phyloP scores from a whole-genome alignment of 108 stramenopile species.

The Cyclotella atomus region DNA sequence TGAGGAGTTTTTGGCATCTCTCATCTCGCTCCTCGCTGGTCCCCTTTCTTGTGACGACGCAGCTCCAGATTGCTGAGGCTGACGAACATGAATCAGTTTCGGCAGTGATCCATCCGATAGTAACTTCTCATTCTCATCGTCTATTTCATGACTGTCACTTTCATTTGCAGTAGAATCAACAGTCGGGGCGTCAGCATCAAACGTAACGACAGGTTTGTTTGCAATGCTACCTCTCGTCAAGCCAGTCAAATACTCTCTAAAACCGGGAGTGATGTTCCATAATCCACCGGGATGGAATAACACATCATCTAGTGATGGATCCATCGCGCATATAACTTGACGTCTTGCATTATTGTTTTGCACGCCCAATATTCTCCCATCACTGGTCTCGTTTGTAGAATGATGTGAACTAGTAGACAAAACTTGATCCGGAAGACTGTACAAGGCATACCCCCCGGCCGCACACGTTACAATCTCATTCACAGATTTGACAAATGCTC shows the following conservation, averaged over 20 bases:
- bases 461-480: slow-evolving; percentile 17
- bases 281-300: slow-evolving; percentile 39
- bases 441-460: slow-evolving; percentile 25
- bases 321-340: slow-evolving; percentile 24
- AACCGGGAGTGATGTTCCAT: slow-evolving; percentile 28
- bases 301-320: slow-evolving; percentile 36
- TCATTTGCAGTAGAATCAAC: slow-evolving; percentile 1
- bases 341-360: slow-evolving; percentile 10
- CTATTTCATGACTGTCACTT: slow-evolving; percentile 8
- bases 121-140: slow-evolving; percentile 6
- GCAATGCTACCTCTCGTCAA: neutral
- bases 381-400: neutral
- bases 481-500: slow-evolving; percentile 2
- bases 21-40: neutral
- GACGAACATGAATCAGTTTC: slow-evolving; percentile 5
- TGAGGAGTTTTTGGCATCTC: neutral
- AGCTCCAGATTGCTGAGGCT: slow-evolving; percentile 3
- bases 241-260: slow-evolving; percentile 18
- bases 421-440: slow-evolving; percentile 34
- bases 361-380: neutral
- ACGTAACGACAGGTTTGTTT: neutral
- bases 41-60: neutral
- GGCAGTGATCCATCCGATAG: neutral
- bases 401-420: neutral
- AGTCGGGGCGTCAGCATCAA: slow-evolving; percentile 10